Conservation (phyloP, 495 filamentous ascomycete genomes). For the Penicillium nucicola region DNA sequence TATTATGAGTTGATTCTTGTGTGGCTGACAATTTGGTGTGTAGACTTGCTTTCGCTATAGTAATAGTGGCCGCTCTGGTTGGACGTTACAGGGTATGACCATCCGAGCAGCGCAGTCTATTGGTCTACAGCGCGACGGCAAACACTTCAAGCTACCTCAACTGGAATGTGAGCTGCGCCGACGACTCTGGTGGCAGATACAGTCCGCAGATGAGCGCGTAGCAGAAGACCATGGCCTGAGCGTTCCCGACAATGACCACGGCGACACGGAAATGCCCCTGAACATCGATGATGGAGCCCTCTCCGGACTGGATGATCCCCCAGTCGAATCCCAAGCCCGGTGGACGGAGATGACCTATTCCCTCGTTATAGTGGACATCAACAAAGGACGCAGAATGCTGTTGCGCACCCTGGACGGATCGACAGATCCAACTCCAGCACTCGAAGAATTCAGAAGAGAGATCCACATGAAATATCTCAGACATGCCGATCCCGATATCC, state of each 20-base stretch:
- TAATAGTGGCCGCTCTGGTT: constrained; percentile 43
- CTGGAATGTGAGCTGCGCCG: constrained; percentile 42
- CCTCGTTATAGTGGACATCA: constrained; percentile 34
- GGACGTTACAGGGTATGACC: constrained; percentile 41
- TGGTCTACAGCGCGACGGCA: constrained; percentile 46
- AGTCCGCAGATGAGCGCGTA: constrained; percentile 29
- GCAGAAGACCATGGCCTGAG: constrained; percentile 37
- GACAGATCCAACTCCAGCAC: constrained; percentile 9
- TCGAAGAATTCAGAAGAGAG: constrained; percentile 16
- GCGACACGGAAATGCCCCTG: constrained; percentile 24
- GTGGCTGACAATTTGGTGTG: not conserved
- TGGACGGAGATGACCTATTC: constrained; percentile 31
- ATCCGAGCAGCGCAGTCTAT: constrained; percentile 49
- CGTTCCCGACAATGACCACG: constrained; percentile 17
- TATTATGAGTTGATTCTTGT: not conserved
- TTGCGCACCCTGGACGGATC: not conserved
- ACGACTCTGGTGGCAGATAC: constrained; percentile 43
- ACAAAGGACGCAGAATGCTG: constrained; percentile 10
- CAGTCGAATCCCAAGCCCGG: constrained; percentile 3
- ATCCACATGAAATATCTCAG: constrained; percentile 23
- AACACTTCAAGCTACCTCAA: constrained; percentile 32
- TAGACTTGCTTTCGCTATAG: constrained; percentile 42
- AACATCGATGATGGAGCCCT: constrained; percentile 30
- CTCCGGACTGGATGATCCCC: not conserved
- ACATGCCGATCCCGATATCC: constrained; percentile 26